Evolutionary conservation across 192 early-diverging fungal species (phyloP), one percentile per base, ranked within the genome.

Genomic region (Coemansia sp.): DNA sequence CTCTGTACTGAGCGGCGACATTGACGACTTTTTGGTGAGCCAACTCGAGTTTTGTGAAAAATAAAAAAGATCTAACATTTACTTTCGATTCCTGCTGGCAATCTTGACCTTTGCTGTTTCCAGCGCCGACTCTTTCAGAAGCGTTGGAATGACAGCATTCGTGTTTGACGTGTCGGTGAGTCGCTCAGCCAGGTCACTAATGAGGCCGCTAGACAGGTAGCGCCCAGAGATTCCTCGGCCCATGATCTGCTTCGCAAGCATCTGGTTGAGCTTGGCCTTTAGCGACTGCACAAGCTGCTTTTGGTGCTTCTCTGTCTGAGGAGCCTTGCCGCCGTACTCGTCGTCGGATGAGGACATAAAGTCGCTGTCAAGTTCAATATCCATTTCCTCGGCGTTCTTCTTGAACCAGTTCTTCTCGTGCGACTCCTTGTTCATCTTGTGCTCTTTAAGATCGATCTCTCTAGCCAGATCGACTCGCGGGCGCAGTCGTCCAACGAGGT

Each of bases 391-490:
- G 0, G 94, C 94, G 34, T 87, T 87, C 60, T 91, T 91, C 59
- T 86, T 79, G 73, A 91, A 85, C 93, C 94, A 95, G 61, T 87
- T 87, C 20, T 83, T 74, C 40, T 95, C 87, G 70, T 78, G 71
- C 44, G 71, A 52, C 50, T 69, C 83, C 84, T 96, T 95, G 63
- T 89, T 83, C 32, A 90, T 70, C 59, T 75, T 83, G 83, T 96
- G 95, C 68, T 96, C 90, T 2, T 87, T 82, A 47, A 86, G 72
- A 35, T 96, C 93, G 56, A 99, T 91, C 61, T 93, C 85, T 22
- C 84, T 80, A 32, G 97, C 97, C 24, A 99, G 74, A 20, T 84
- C 80, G 20, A 96, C 87, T 15, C 94, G 88, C 27, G 89, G 80
- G 76, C 91, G 90, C 73, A 97, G 85, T 18, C 83, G 84, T 6